Percentiles rank a stretch among this genome's conserved stretches.
phyloP scores from a whole-genome alignment of 768 basidiomycete species.

The Podaxis mareebaensis region DNA sequence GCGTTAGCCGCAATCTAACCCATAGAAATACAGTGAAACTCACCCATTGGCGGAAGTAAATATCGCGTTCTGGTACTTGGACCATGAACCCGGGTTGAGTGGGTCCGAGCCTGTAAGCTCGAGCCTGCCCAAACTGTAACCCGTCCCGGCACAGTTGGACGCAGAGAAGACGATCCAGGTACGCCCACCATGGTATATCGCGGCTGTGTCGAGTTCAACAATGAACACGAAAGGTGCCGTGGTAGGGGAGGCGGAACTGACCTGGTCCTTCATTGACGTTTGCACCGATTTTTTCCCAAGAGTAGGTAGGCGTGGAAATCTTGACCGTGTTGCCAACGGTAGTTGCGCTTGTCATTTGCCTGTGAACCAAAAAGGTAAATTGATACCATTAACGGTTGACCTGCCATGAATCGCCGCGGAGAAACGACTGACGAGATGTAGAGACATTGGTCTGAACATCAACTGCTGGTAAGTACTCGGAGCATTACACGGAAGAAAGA shows the following conservation, averaged over 20 bases:
- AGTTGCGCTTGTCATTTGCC: constrained; percentile 30
- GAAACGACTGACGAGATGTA: constrained; percentile 23
- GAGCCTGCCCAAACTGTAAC: constrained; percentile 27
- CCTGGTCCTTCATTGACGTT: constrained; percentile 37
- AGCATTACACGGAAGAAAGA: not conserved
- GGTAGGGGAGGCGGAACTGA: not conserved
- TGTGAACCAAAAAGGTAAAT: not conserved
- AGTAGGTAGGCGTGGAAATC: constrained; percentile 32
- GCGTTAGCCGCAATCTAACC: not conserved
- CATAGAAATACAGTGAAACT: not conserved
- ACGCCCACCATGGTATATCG: constrained; percentile 31
- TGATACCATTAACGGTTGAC: not conserved
- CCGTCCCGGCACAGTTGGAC: constrained; percentile 30
- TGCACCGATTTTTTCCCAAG: constrained; percentile 33
- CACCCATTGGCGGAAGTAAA: constrained; percentile 31
- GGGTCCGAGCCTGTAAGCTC: constrained; percentile 34
- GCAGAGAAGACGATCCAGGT: constrained; percentile 33
- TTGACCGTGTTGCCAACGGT: constrained; percentile 30
- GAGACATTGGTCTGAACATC: constrained; percentile 31
- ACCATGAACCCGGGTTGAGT: constrained; percentile 31
- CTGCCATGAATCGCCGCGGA: not conserved
- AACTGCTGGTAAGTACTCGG: not conserved
- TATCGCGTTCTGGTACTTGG: constrained; percentile 28
- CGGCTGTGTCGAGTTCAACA: constrained; percentile 16
- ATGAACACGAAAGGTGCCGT: not conserved